These are phyloP conservation scores for Phytopythium delawarense DNA, from an alignment of 352 stramenopile species.

Conservation along the genomic window DNA sequence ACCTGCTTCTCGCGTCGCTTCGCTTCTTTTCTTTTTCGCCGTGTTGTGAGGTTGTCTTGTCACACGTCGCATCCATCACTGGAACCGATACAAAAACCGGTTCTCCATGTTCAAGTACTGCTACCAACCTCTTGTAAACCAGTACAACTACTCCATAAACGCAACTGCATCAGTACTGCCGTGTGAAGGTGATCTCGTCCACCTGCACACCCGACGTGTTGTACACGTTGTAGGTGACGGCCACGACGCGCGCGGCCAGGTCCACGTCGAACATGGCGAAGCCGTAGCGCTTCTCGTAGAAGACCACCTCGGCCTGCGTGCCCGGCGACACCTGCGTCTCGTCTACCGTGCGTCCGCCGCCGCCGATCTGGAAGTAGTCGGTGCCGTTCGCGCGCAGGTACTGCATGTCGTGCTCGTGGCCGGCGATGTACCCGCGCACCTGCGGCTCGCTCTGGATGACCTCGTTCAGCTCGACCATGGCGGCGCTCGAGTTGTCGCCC, in stretches of 20 bases:
- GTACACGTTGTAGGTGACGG: constrained; percentile 34
- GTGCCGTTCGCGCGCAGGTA: constrained; percentile 19
- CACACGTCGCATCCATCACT: neutral
- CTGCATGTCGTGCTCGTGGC: constrained; percentile 45
- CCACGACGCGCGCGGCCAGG: constrained; percentile 15
- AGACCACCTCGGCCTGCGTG: constrained; percentile 23
- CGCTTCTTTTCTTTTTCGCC: neutral
- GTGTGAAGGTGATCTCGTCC: constrained; percentile 23
- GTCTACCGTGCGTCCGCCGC: constrained; percentile 27
- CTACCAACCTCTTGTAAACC: neutral
- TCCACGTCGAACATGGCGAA: constrained; percentile 30
- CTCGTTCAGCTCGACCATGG: constrained; percentile 20
- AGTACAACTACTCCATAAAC: neutral
- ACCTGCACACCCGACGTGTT: constrained; percentile 25
- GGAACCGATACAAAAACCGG: neutral
- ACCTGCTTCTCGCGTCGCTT: neutral
- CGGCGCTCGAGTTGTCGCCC: constrained; percentile 23
- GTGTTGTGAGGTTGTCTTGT: neutral
- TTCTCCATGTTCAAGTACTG: neutral
- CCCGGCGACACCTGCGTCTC: constrained; percentile 18
- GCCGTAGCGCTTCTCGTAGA: constrained; percentile 34
- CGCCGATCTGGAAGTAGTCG: constrained; percentile 38
- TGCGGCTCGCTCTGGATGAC: constrained; percentile 19
- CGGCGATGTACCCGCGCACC: constrained; percentile 33
- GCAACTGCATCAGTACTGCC: constrained; percentile 13